Conservation (phyloP, 805 yeast genomes). For the Pichia cephalocereana region DNA sequence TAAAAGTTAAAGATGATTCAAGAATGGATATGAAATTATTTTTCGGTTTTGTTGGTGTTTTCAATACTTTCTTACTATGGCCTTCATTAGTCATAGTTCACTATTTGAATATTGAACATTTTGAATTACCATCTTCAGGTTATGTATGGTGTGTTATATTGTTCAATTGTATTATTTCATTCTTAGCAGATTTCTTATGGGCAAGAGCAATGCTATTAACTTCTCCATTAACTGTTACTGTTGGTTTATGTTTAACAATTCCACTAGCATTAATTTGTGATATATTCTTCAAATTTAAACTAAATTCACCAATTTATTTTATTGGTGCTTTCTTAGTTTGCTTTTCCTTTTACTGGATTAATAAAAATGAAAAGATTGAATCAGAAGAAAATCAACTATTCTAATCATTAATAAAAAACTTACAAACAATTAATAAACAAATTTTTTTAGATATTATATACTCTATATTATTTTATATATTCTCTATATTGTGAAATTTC, state of each 20-base stretch:
- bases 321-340: constrained; percentile 78
- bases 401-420: neutral
- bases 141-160: constrained; percentile 45
- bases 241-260: constrained; percentile 86
- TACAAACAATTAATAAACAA: too few species aligned
- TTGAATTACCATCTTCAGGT: constrained; percentile 56
- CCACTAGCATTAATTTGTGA: constrained; percentile 95
- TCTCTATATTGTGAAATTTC: too few species aligned
- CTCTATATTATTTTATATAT: neutral
- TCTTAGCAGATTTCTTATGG: constrained; percentile 90
- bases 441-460: too few species aligned
- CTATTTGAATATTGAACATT: constrained; percentile 52
- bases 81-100: constrained; percentile 68
- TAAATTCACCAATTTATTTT: constrained; percentile 52
- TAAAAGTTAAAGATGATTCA: constrained; percentile 62
- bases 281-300: constrained; percentile 56
- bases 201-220: constrained; percentile 90
- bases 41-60: constrained; percentile 91
- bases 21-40: constrained; percentile 77
- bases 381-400: neutral
- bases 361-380: constrained; percentile 46
- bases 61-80: constrained; percentile 69
- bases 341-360: constrained; percentile 74
- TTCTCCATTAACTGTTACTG: constrained; percentile 90
- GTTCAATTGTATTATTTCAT: constrained; percentile 67